Evolutionary conservation across 768 basidiomycete species (phyloP).

Genomic region (Rhizopogon roseolus): DNA sequence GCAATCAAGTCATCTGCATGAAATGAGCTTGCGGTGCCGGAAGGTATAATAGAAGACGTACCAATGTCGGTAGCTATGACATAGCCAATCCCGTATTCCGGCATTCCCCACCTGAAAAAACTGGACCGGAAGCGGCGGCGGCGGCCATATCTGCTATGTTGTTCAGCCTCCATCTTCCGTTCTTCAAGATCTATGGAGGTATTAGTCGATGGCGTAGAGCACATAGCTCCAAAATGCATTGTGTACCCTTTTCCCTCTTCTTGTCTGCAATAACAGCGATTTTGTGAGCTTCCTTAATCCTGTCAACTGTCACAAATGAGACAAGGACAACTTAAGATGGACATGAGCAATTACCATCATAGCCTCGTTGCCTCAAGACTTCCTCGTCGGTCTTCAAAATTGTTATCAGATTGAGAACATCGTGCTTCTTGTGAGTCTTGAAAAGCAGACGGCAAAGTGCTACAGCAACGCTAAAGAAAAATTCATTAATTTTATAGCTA

Average conservation of each 20-base stretch:
- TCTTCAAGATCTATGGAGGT: neutral
- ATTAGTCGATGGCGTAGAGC: too few relatives aligned
- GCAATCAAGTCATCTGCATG: neutral
- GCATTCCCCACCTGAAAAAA: neutral
- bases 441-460: conserved; percentile 76
- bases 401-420: conserved; percentile 83
- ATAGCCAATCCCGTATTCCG: neutral
- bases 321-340: neutral
- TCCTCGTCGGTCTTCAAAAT: conserved; percentile 83
- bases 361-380: conserved; percentile 72
- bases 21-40: neutral
- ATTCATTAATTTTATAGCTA: neutral
- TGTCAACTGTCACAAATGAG: neutral
- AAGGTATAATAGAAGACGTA: neutral
- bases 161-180: neutral
- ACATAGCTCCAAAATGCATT: neutral
- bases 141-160: neutral
- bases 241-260: neutral
- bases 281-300: neutral
- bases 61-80: neutral
- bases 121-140: neutral
- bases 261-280: neutral
- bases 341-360: conserved; percentile 50
- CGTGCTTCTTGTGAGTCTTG: conserved; percentile 69
- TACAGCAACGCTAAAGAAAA: conserved; percentile 60